Conservation (phyloP, 228 moss, liverwort and hornwort species). For the Sphagnum fallax region DNA sequence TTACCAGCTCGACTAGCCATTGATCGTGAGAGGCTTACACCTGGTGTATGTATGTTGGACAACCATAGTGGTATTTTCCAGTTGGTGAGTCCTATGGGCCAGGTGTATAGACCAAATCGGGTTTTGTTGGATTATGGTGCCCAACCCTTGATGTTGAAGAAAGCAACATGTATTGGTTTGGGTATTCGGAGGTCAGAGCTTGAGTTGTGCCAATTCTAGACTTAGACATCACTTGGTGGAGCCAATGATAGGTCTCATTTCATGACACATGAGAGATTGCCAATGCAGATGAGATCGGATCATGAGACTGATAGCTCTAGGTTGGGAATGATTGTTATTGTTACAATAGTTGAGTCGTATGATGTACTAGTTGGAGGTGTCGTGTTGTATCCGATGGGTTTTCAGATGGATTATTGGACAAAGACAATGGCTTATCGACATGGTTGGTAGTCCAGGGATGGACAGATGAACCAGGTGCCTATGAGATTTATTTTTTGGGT, state of each 20-base stretch:
- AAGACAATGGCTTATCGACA: slow-evolving; percentile 1
- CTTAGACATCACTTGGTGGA: slow-evolving; percentile 1
- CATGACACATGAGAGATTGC: background rate
- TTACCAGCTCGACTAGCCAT: background rate
- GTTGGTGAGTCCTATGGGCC: slow-evolving; percentile 2
- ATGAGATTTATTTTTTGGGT: too few species aligned
- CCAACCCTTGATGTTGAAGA: slow-evolving; percentile 12
- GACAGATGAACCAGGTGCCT: too few species aligned
- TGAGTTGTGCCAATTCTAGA: background rate
- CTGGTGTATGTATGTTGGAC: slow-evolving; percentile 1
- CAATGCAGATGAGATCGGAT: background rate
- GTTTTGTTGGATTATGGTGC: slow-evolving; percentile 7
- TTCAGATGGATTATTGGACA: slow-evolving; percentile 2
- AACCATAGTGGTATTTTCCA: background rate
- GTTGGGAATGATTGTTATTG: background rate
- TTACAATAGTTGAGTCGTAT: slow-evolving; percentile 3
- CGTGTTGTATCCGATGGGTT: slow-evolving; percentile 10
- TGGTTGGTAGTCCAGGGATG: too few species aligned
- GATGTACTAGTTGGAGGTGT: slow-evolving; percentile 6
- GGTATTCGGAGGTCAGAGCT: background rate
- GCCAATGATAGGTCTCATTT: background rate
- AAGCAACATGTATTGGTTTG: background rate
- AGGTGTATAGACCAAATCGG: background rate
- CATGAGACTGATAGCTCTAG: background rate
- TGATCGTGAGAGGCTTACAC: background rate